Evolutionary conservation across 768 basidiomycete genomes (phyloP), one percentile per base, ranked within the genome.

Genomic region (Xerocomus spinulosus): DNA sequence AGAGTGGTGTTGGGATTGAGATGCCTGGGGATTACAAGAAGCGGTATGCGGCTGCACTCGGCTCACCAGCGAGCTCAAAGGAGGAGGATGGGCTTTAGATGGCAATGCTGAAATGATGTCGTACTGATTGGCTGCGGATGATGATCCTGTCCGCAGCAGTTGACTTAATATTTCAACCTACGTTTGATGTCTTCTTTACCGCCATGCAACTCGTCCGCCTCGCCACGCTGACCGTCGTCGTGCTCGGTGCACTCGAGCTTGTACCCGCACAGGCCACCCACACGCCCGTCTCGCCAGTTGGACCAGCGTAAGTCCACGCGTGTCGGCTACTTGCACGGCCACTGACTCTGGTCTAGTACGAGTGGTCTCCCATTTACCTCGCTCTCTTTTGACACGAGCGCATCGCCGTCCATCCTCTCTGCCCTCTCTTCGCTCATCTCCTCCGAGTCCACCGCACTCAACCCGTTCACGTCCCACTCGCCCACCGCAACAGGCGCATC

Each of bases 11-110:
- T 0, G 56, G 53, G 5, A 70, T 70, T 13, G 92, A 94, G 55
- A 80, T 78, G 8, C 92, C 92, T 0, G 78, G 82, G 1, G 83
- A 86, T 41, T 94, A 87, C 66, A 94, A 96, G 69, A 80, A 80
- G 28, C 74, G 88, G 29, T 66, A 82, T 56, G 75, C 77, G 0
- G 48, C 9, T 14, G 61, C 59, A 0, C 25, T 58, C 2, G 53
- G 49, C 10, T 25, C 47, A 10, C 28, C 49, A 4, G 34, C 38
- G 18, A 26, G 25, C 35, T n/a, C n/a, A n/a, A 42, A 52, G 26
- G 47, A 38, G 10, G 46, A 25, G 2, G 26, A 29, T 23, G 28
- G 10, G n/a, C n/a, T n/a, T n/a, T n/a, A 0, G 29, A 28, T 20
- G n/a, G n/a, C 0, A 39, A 17, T 32, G 26, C 10, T 5, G 26